phyloP scores from a whole-genome alignment of 1,139 yeast species.

The Chernovozyma aurita region DNA sequence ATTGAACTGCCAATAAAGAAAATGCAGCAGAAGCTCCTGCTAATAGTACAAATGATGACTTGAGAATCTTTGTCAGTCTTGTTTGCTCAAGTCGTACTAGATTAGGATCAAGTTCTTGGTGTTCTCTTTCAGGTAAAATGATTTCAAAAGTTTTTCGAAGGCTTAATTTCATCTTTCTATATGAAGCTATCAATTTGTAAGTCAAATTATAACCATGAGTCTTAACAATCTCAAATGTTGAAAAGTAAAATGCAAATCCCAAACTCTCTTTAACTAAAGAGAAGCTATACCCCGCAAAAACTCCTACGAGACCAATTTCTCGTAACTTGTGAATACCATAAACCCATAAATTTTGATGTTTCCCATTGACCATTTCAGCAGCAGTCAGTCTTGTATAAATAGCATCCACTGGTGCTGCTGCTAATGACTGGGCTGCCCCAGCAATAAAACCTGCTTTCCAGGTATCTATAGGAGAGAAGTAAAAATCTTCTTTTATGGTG shows the following conservation, averaged over 20 bases:
- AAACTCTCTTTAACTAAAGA: conserved; percentile 75
- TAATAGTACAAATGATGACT: conserved; percentile 68
- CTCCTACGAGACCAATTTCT: conserved; percentile 77
- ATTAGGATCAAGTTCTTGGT: conserved; percentile 18
- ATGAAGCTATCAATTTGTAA: conserved; percentile 56
- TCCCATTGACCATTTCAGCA: conserved; percentile 64
- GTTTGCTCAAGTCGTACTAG: conserved; percentile 30
- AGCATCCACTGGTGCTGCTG: conserved; percentile 94
- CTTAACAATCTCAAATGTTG: conserved; percentile 80
- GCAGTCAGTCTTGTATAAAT: conserved; percentile 78
- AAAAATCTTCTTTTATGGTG: not conserved
- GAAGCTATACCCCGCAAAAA: conserved; percentile 82
- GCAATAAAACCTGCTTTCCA: conserved; percentile 82
- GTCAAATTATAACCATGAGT: conserved; percentile 58
- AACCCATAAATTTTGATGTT: conserved; percentile 69
- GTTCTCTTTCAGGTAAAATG: conserved; percentile 1
- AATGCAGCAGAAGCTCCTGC: conserved; percentile 91
- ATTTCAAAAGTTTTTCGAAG: conserved; percentile 16
- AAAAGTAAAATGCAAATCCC: conserved; percentile 84
- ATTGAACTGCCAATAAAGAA: conserved; percentile 71
- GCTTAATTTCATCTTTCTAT: conserved; percentile 32
- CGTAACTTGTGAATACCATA: conserved; percentile 66
- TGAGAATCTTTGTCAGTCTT: conserved; percentile 47
- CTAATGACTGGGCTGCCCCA: conserved; percentile 81
- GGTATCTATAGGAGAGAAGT: conserved; percentile 46